phyloP scores from a whole-genome alignment of 441 rosid genomes.

The Kokia cookei region DNA sequence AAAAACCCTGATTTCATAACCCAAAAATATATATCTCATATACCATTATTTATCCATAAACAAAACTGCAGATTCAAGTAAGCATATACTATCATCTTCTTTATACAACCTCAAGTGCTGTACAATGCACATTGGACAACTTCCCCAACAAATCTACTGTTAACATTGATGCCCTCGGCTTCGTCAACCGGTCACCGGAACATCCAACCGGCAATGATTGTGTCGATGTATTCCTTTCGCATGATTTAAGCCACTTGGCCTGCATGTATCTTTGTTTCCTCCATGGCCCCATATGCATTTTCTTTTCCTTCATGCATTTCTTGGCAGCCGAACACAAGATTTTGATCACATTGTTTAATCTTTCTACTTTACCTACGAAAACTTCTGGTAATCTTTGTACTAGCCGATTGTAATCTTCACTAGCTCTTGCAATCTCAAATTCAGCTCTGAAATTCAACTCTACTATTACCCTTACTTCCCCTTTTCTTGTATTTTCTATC shows the following conservation, averaged over 20 bases:
- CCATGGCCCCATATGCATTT: constrained; percentile 76
- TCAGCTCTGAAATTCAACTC: constrained; percentile 54
- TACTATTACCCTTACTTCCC: constrained; percentile 42
- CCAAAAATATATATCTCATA: neutral
- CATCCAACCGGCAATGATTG: constrained; percentile 14
- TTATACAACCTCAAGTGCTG: constrained; percentile 38
- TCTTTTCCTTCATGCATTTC: constrained; percentile 62
- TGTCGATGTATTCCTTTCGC: constrained; percentile 24
- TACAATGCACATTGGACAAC: constrained; percentile 29
- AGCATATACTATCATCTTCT: neutral
- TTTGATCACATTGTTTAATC: constrained; percentile 36
- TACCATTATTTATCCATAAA: neutral
- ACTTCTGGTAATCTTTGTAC: constrained; percentile 40
- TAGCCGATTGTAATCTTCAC: constrained; percentile 39
- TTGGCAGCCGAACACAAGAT: constrained; percentile 49
- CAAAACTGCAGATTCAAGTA: neutral
- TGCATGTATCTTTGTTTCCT: constrained; percentile 62
- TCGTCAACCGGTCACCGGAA: constrained; percentile 19
- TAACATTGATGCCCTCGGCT: constrained; percentile 45
- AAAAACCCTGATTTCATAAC: neutral
- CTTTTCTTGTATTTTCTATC: constrained; percentile 37
- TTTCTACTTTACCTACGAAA: constrained; percentile 54
- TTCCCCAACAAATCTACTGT: constrained; percentile 45
- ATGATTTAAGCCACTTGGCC: constrained; percentile 52
- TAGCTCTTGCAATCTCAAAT: constrained; percentile 63